phyloP scores from a whole-genome alignment of 495 filamentous ascomycete genomes.

The Cercophora newfieldiana region DNA sequence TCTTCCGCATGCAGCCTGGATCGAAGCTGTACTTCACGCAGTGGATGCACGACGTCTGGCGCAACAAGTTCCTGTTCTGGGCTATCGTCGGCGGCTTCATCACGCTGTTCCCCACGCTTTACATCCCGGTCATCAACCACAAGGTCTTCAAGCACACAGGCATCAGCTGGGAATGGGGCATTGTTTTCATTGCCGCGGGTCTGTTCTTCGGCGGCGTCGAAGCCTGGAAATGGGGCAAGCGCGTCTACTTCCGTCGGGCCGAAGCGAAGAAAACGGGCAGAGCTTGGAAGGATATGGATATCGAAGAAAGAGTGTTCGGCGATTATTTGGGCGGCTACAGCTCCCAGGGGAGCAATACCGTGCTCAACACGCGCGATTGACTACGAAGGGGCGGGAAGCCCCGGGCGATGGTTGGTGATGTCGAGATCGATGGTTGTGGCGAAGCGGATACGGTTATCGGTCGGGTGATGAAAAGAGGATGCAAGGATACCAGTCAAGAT shows the following conservation, averaged over 20 bases:
- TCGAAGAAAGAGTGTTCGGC: constrained; percentile 42
- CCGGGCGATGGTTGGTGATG: constrained; percentile 19
- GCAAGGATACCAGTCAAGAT: too few relatives aligned
- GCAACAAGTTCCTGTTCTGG: constrained; percentile 75
- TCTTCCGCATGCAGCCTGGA: constrained; percentile 66
- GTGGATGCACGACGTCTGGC: constrained; percentile 64
- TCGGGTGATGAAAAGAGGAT: not conserved
- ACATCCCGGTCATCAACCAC: constrained; percentile 69
- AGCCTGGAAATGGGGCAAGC: constrained; percentile 65
- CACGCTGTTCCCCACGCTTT: constrained; percentile 69
- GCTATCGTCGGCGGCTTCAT: constrained; percentile 66
- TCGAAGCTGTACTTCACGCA: constrained; percentile 53
- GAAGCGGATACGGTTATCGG: not conserved
- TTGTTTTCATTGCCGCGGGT: constrained; percentile 57
- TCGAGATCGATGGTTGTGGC: not conserved
- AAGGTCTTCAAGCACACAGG: constrained; percentile 71
- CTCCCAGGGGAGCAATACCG: not conserved
- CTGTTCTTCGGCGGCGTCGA: constrained; percentile 64
- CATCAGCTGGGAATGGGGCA: constrained; percentile 73
- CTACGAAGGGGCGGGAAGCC: constrained; percentile 45
- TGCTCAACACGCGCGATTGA: constrained; percentile 36
- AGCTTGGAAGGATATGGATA: constrained; percentile 41
- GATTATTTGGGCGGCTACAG: constrained; percentile 30
- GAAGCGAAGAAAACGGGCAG: constrained; percentile 24
- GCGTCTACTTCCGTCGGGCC: constrained; percentile 33